Evolutionary conservation across 2,329 filamentous ascomycete species (phyloP).

Genomic region (Trichophyton equinum): DNA sequence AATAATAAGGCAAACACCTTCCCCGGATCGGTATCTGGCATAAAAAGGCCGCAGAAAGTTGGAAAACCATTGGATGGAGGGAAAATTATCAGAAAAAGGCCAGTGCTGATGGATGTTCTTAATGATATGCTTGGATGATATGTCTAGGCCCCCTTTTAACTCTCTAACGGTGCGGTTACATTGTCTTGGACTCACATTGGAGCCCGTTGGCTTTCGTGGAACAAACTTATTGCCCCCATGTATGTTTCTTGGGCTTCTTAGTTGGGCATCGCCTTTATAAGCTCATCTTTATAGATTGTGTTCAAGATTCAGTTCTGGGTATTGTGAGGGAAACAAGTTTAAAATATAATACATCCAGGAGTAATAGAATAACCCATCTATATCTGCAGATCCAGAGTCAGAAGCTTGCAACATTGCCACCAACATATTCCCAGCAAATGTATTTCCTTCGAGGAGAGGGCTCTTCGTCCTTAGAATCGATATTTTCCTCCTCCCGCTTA

Average conservation of each 20-base stretch:
- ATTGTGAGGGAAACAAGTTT: not conserved
- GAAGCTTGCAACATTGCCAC: constrained; percentile 13
- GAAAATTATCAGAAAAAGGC: constrained; percentile 51
- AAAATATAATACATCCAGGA: not conserved
- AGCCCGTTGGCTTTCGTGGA: constrained; percentile 3
- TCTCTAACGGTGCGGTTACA: constrained; percentile 1
- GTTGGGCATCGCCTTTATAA: not conserved
- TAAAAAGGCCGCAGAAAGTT: constrained; percentile 45
- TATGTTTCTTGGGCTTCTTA: not conserved
- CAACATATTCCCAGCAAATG: constrained; percentile 32
- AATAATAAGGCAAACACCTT: constrained; percentile 16
- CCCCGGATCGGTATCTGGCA: constrained; percentile 20
- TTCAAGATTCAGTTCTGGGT: not conserved
- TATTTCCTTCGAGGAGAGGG: constrained; percentile 11
- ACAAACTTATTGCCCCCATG: not conserved
- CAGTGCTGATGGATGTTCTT: constrained; percentile 62
- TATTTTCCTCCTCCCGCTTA: not conserved
- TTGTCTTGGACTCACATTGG: constrained; percentile 4
- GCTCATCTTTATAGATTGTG: not conserved
- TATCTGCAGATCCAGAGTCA: not conserved
- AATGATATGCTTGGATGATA: constrained; percentile 45
- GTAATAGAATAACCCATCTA: not conserved
- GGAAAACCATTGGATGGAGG: constrained; percentile 39
- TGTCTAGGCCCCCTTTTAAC: not conserved
- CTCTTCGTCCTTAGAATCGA: not conserved